These are phyloP conservation scores for Cytospora leucostoma DNA, from an alignment of 2,329 filamentous ascomycete genomes.

Conservation along the genomic window DNA sequence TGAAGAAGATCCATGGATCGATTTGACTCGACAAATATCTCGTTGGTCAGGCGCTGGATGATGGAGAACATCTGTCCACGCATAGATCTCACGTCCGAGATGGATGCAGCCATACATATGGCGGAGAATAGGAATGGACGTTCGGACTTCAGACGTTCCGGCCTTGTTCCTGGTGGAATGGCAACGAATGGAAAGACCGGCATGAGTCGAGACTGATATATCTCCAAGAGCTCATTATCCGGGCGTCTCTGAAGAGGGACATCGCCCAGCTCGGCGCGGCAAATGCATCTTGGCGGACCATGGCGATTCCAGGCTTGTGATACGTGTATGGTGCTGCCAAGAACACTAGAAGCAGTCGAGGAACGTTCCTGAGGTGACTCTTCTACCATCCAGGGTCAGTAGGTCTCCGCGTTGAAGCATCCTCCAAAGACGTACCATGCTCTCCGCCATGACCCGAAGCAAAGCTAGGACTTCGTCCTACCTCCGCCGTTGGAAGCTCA, in stretches of 20 bases:
- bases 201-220: constrained; percentile 47
- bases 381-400: neutral
- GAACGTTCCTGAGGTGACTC: constrained; percentile 9
- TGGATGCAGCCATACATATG: constrained; percentile 53
- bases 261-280: constrained; percentile 44
- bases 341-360: neutral
- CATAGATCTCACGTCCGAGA: constrained; percentile 50
- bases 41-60: constrained; percentile 48
- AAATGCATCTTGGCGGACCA: constrained; percentile 50
- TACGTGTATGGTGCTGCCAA: constrained; percentile 30
- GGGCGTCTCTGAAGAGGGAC: constrained; percentile 45
- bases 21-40: constrained; percentile 51
- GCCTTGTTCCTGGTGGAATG: constrained; percentile 41
- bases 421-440: constrained; percentile 8
- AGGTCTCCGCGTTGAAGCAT: neutral
- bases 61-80: constrained; percentile 51
- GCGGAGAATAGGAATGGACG: constrained; percentile 52
- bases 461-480: neutral
- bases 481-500: constrained; percentile 34
- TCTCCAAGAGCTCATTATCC: constrained; percentile 48
- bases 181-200: constrained; percentile 51
- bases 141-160: constrained; percentile 40
- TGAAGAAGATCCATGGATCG: constrained; percentile 52
- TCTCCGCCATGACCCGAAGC: neutral
- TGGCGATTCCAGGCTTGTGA: constrained; percentile 49